phyloP scores from a whole-genome alignment of 306 rosid genomes.

The Glycine latifolia region DNA sequence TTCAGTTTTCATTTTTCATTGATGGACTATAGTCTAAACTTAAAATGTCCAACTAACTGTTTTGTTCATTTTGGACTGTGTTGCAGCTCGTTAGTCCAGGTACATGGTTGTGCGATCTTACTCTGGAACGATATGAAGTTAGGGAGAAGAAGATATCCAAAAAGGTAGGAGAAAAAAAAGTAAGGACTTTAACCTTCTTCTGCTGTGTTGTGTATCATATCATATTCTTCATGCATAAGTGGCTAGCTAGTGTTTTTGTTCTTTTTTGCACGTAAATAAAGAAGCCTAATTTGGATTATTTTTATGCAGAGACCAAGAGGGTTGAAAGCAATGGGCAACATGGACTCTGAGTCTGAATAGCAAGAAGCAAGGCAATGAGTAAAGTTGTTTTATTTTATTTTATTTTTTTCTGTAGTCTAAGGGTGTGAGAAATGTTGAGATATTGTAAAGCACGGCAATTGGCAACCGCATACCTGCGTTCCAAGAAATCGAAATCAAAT shows the following conservation, averaged over 20 bases:
- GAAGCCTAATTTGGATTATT: not conserved
- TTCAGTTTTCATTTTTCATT: not conserved
- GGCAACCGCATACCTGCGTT: conserved; percentile 15
- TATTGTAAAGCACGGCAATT: conserved; percentile 42
- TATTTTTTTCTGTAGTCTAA: conserved; percentile 25
- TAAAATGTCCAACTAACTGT: conserved; percentile 1
- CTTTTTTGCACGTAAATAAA: conserved; percentile 14
- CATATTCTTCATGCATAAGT: not conserved
- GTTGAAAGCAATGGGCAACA: conserved; percentile 89
- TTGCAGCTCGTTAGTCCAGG: conserved; percentile 86
- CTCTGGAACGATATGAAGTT: conserved; percentile 88
- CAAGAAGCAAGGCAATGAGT: conserved; percentile 21
- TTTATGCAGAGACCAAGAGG: conserved; percentile 89
- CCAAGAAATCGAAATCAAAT: conserved; percentile 36
- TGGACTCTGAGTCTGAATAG: conserved; percentile 88
- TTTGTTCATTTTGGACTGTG: conserved; percentile 18
- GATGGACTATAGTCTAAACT: not conserved
- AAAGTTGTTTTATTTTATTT: conserved; percentile 21
- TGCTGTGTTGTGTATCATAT: not conserved
- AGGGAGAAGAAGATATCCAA: conserved; percentile 91
- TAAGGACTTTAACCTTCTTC: not conserved
- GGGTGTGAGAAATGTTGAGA: conserved; percentile 46
- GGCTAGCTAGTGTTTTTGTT: not conserved
- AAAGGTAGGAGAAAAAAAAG: conserved; percentile 50
- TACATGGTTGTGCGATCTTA: conserved; percentile 82